phyloP scores from a whole-genome alignment of 106 monocot species.

The Dendrobium nobile region DNA sequence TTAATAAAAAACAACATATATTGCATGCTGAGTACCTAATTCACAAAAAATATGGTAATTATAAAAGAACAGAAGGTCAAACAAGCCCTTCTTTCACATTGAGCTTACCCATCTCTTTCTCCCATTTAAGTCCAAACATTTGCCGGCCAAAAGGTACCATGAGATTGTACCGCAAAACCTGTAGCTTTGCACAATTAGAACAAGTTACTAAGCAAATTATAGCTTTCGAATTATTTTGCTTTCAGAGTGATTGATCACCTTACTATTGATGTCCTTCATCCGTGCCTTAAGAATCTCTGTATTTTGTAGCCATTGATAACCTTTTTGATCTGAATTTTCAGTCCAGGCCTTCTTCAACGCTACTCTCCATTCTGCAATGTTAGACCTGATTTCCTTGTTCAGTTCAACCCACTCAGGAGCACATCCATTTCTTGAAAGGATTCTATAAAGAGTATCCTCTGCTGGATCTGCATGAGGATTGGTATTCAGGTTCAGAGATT shows the following conservation, averaged over 20 bases:
- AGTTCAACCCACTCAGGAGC: conserved; percentile 96
- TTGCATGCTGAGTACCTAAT: too few species aligned
- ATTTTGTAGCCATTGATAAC: conserved; percentile 31
- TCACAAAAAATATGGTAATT: too few species aligned
- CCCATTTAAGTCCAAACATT: conserved; percentile 94
- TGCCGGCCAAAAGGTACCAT: conserved; percentile 92
- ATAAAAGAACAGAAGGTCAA: neutral
- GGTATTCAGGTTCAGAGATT: conserved; percentile 58
- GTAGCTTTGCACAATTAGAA: conserved; percentile 17
- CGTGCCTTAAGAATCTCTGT: conserved; percentile 38
- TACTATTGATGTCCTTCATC: conserved; percentile 65
- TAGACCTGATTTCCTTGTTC: conserved; percentile 79
- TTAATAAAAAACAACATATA: too few species aligned
- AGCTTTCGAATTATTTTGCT: too few species aligned
- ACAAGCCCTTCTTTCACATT: conserved; percentile 11
- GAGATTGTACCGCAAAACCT: conserved; percentile 88
- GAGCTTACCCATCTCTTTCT: conserved; percentile 71
- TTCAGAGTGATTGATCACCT: conserved; percentile 22
- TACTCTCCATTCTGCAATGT: conserved; percentile 49
- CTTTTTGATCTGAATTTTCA: conserved; percentile 12
- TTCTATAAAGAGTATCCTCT: conserved; percentile 87
- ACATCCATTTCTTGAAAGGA: conserved; percentile 81
- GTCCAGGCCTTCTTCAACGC: conserved; percentile 50
- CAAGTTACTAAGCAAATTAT: neutral
- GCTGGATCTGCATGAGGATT: conserved; percentile 93